Percentiles rank a stretch among this genome's conserved stretches.
These are phyloP conservation scores for Magnolia officinalis DNA, from an alignment of 164 flowering plant genomes.

Conservation along the genomic window DNA sequence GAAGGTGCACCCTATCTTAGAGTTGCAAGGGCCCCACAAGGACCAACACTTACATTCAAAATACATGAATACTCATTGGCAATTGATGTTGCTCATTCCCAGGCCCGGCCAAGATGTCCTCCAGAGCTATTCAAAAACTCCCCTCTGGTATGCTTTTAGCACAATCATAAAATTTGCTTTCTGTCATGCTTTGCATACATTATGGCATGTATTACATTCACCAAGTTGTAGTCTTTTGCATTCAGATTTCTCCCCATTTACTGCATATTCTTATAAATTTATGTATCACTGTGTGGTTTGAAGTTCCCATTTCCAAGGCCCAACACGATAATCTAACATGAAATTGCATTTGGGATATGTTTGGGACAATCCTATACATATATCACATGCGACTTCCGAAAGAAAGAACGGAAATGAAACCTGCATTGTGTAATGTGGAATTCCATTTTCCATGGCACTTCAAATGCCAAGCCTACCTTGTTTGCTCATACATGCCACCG, in stretches of 20 bases:
- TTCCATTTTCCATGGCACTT: not conserved
- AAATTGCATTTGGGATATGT: not conserved
- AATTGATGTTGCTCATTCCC: conserved; percentile 73
- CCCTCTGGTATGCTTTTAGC: conserved; percentile 59
- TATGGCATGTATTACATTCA: not conserved
- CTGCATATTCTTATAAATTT: too few species aligned
- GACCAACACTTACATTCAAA: conserved; percentile 90
- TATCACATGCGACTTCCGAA: not conserved
- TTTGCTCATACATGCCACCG: not conserved
- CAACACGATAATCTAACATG: too few species aligned
- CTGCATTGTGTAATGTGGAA: not conserved
- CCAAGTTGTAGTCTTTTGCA: not conserved
- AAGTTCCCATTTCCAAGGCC: not conserved
- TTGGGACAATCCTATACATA: not conserved
- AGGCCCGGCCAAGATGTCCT: conserved; percentile 83
- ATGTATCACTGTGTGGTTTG: not conserved
- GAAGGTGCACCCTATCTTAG: conserved; percentile 61
- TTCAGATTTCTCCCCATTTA: too few species aligned
- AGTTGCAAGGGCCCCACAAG: conserved; percentile 92
- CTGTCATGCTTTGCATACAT: not conserved
- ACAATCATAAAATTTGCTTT: not conserved
- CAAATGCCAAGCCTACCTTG: not conserved
- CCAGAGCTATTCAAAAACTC: conserved; percentile 75
- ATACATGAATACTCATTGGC: conserved; percentile 81
- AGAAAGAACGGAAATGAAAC: too few species aligned